Evolutionary conservation across 2,329 filamentous ascomycete species (phyloP), one percentile per base, ranked within the genome.

Genomic region (Lachnellula willkommii): DNA sequence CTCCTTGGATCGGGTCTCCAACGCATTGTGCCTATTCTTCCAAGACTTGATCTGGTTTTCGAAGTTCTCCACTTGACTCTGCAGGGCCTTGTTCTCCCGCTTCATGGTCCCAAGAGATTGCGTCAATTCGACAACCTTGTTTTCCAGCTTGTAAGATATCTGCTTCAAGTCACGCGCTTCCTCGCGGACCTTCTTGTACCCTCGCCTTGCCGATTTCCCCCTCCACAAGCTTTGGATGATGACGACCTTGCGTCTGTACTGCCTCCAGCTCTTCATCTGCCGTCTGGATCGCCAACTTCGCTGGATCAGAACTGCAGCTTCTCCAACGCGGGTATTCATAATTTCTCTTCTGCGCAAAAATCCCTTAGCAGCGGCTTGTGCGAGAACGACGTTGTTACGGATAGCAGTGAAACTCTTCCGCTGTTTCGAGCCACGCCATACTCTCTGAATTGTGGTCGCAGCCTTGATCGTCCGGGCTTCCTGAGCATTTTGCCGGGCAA

Each of bases 141-240:
- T 97, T 74, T 99, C 94, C 66, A 99, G 79, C 79, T 96, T 97
- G 80, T 99, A 99, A 2, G 94, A 97, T 65, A 99, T 99, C 74
- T 97, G 93, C 80, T 97, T 97, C 72, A 99, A 83, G 77, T 99
- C 95, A 69, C 94, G 89, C 63, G 94, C 94, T 74, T 99, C 94
- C 74, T 96, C 92, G 64, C 94, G 90, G 59, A 95, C 77, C 65
- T 79, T 84, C 83, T 96, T 97, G 80, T 99, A 99, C 49, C 83
- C 85, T 63, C 80, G 83, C 63, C 94, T 85, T 54, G 94, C 93
- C 61, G 74, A 70, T 73, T 83, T 92, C 70, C 92, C 93, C 71
- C 94, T 87, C 90, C 90, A 97, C 70, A 97, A 73, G 72, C 86
- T 96, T 74, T 99, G 94, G 46, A 96, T 85, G 63, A 96, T 84